Evolutionary conservation across 805 yeast species (phyloP), one percentile per base, ranked within the genome.

Genomic region (Kazachstania psychrophila): DNA sequence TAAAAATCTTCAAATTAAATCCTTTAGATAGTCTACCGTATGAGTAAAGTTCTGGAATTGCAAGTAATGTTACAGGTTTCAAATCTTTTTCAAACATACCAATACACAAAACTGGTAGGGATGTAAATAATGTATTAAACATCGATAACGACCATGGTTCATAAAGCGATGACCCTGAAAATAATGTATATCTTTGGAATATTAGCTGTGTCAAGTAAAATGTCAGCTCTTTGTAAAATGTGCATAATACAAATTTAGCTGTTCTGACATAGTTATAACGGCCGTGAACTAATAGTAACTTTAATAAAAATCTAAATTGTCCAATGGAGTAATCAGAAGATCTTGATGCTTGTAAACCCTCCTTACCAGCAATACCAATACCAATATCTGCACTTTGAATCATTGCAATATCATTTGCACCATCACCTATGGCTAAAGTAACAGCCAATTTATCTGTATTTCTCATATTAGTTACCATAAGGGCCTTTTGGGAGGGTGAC

Each of bases 371-470:
- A 36, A 92, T 92, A 20, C 98, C 98, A 44, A 92, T 75, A 20
- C 99, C 99, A 38, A 92, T 86, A 60, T 92, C 97, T 0, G 99
- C 99, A 52, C 94, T 81, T 63, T 92, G 96, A 43, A 92, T 92
- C 99, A 92, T 92, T 1, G 99, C 97, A 55, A 92, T 88, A 60
- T 92, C 99, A 56, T 92, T 92, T 2, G 99, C 99, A 45, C 99
- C 99, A 62, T 92, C 99, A 6, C 99, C 99, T 54, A 92, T 83
- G 0, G 98, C 98, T 43, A 92, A 68, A 0, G 96, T 86, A 5
- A 92, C 96, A 28, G 83, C 70, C 2, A 62, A 62, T 34, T 70
- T 77, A 49, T 80, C 72, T 39, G 79, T 63, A n/a, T 69, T 64
- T 35, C 97, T 69, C n/a, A 94, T 86, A 23, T 77, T 70, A 19